These are phyloP conservation scores for Hura crepitans DNA, from an alignment of 441 rosid genomes.

Conservation along the genomic window DNA sequence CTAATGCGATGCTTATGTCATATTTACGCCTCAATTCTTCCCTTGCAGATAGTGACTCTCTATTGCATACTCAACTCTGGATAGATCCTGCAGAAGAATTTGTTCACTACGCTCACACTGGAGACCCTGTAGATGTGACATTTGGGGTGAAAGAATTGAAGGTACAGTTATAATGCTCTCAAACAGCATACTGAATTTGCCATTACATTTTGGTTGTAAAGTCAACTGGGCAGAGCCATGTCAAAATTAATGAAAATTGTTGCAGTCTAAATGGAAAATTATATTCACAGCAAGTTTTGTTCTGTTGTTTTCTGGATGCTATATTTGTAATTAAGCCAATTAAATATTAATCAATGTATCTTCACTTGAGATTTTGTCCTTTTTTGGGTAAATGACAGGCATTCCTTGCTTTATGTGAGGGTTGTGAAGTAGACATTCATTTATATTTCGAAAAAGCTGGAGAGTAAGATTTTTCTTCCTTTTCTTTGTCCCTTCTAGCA, in stretches of 20 bases:
- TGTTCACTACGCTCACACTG: conserved; percentile 67
- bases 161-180: conserved; percentile 35
- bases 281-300: background rate
- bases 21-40: conserved; percentile 25
- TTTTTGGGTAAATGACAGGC: conserved; percentile 45
- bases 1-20: background rate
- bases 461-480: conserved; percentile 50
- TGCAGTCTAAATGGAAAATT: background rate
- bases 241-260: background rate
- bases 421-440: conserved; percentile 77
- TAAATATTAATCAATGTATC: background rate
- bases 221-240: conserved; percentile 6
- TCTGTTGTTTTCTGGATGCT: background rate
- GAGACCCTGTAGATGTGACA: conserved; percentile 81
- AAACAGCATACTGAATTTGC: conserved; percentile 10
- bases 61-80: conserved; percentile 84
- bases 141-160: conserved; percentile 84
- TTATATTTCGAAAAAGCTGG: conserved; percentile 78
- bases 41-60: conserved; percentile 66
- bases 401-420: conserved; percentile 77
- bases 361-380: background rate
- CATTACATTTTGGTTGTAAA: conserved; percentile 4
- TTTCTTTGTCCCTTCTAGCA: background rate
- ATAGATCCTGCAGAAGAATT: conserved; percentile 91
- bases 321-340: background rate